Evolutionary conservation across 495 filamentous ascomycete species (phyloP).

Genomic region (Penicillium herquei): DNA sequence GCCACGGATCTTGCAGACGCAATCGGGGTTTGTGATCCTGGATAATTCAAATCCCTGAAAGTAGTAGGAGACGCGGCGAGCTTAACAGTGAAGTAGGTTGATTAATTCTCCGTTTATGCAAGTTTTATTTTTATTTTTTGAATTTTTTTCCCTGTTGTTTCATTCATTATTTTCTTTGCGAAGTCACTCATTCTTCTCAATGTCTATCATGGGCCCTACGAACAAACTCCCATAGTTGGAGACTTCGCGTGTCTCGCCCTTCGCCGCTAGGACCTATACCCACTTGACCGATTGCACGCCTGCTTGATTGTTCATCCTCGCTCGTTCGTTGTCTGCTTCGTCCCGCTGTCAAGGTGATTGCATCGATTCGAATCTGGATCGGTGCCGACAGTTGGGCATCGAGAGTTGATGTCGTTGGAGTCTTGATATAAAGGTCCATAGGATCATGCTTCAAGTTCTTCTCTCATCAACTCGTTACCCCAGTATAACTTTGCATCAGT

Average conservation of each 20-base stretch:
- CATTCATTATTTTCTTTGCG: not conserved
- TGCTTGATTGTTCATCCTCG: conserved; percentile 16
- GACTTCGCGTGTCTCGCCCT: too few relatives aligned
- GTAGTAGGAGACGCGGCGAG: not conserved
- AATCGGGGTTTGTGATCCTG: not conserved
- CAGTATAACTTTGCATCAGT: not conserved
- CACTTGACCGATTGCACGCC: conserved; percentile 12
- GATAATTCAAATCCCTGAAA: conserved; percentile 1
- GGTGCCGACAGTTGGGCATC: conserved; percentile 4
- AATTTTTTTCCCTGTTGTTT: not conserved
- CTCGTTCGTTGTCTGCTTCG: conserved; percentile 23
- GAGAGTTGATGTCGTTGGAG: not conserved
- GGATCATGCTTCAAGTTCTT: too few relatives aligned
- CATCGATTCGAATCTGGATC: conserved; percentile 8
- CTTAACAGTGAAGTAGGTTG: not conserved
- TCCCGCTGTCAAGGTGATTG: conserved; percentile 24
- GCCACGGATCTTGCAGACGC: conserved; percentile 10
- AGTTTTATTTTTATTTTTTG: not conserved
- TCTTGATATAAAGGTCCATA: conserved; percentile 8
- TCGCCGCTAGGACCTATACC: not conserved
- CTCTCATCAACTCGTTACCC: too few relatives aligned
- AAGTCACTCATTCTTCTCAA: conserved; percentile 1
- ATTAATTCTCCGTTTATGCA: not conserved
- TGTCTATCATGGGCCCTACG: conserved; percentile 7
- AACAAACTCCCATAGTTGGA: conserved; percentile 6